Evolutionary conservation across 2,329 filamentous ascomycete species (phyloP).

Genomic region (Alternaria arborescens): DNA sequence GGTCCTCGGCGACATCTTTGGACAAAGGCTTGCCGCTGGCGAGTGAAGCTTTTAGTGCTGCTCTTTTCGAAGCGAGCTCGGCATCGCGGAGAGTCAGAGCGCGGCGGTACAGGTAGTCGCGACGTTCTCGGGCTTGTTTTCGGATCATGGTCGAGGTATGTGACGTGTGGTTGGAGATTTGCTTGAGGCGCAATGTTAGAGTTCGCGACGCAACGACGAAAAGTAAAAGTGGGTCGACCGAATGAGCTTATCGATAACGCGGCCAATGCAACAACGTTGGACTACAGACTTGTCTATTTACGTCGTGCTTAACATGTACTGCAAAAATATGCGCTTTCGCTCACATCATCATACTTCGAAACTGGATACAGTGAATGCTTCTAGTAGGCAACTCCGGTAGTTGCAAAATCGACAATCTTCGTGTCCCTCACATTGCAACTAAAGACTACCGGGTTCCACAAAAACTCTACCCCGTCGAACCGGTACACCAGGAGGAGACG

Average conservation of each 20-base stretch:
- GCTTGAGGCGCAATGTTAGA: not conserved
- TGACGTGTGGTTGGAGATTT: not conserved
- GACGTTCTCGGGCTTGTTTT: constrained; percentile 75
- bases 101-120: constrained; percentile 83
- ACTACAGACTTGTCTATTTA: not conserved
- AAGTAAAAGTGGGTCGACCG: constrained; percentile 15
- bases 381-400: not conserved
- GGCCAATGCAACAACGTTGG: constrained; percentile 5
- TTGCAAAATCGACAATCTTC: not conserved
- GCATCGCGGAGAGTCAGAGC: constrained; percentile 81
- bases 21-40: constrained; percentile 89
- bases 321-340: not conserved
- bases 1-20: constrained; percentile 84
- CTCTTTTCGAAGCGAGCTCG: constrained; percentile 89
- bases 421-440: not conserved
- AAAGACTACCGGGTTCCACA: not conserved
- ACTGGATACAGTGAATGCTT: not conserved
- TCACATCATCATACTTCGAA: not conserved
- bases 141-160: constrained; percentile 33
- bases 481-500: not conserved
- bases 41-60: constrained; percentile 84
- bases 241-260: constrained; percentile 15
- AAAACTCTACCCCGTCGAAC: not conserved
- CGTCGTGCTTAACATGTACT: not conserved
- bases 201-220: constrained; percentile 12